Percentiles rank a stretch among this genome's conserved stretches.
Conservation (phyloP, 257 asterid species). For the Sherardia arvensis region DNA sequence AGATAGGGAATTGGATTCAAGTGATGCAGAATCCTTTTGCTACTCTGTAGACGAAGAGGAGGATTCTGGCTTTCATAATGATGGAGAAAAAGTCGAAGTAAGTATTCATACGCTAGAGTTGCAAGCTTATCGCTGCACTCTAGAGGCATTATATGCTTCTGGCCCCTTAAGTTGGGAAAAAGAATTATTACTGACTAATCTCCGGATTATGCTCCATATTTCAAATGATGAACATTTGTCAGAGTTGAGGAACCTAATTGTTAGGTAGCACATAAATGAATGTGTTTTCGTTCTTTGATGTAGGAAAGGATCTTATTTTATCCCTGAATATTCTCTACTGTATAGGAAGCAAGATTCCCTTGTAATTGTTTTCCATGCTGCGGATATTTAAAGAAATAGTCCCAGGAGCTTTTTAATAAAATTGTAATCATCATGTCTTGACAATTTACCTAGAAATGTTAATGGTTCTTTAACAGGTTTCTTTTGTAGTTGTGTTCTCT, state of each 20-base stretch:
- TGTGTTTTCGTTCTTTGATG: conserved; percentile 1
- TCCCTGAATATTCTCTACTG: conserved; percentile 11
- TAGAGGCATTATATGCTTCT: conserved; percentile 37
- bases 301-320: conserved; percentile 12
- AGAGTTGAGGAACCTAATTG: conserved; percentile 30
- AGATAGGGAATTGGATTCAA: conserved; percentile 13
- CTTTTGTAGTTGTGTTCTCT: neutral
- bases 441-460: conserved; percentile 12
- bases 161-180: conserved; percentile 46
- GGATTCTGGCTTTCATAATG: conserved; percentile 6
- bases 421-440: conserved; percentile 17
- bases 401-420: conserved; percentile 11
- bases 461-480: neutral
- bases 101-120: conserved; percentile 30
- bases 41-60: conserved; percentile 14
- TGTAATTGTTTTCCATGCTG: conserved; percentile 6
- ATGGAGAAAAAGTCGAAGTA: conserved; percentile 16
- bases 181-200: conserved; percentile 33
- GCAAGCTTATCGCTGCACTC: conserved; percentile 34
- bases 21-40: conserved; percentile 25
- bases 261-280: conserved; percentile 12
- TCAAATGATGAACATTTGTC: conserved; percentile 36
- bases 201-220: conserved; percentile 33
- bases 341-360: conserved; percentile 11
- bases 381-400: conserved; percentile 9